Conservation (phyloP, 2,329 filamentous ascomycete genomes). For the Fusarium buxicola region DNA sequence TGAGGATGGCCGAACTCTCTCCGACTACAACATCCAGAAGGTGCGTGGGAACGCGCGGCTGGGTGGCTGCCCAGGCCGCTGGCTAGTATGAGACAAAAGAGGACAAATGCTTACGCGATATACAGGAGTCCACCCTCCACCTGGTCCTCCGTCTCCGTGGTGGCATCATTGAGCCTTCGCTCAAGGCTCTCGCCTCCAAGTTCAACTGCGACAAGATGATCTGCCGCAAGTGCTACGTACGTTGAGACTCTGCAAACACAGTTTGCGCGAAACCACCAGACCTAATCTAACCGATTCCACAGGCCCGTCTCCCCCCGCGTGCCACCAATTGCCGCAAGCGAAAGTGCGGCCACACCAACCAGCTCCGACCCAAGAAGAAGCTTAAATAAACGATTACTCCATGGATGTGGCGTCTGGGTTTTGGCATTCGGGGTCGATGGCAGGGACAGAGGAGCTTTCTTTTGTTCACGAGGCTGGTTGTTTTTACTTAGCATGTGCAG, state of each 20-base stretch:
- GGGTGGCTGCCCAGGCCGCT: slow-evolving; percentile 8
- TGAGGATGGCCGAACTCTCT: slow-evolving; percentile 95
- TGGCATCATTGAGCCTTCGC: slow-evolving; percentile 98
- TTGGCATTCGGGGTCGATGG: slow-evolving; percentile 55
- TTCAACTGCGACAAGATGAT: slow-evolving; percentile 99
- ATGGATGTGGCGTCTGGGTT: slow-evolving; percentile 61
- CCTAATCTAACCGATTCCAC: slow-evolving; percentile 2
- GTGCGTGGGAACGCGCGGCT: slow-evolving; percentile 61
- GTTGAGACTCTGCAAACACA: slow-evolving; percentile 51
- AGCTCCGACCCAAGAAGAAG: slow-evolving; percentile 99
- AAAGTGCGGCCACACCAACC: slow-evolving; percentile 99
- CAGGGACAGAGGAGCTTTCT: slow-evolving; percentile 51
- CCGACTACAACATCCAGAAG: slow-evolving; percentile 99
- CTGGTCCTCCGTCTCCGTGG: slow-evolving; percentile 98
- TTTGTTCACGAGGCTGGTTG: slow-evolving; percentile 53
- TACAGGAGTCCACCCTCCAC: slow-evolving; percentile 95
- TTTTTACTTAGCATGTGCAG: slow-evolving; percentile 57
- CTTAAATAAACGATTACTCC: slow-evolving; percentile 73
- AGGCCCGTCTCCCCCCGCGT: slow-evolving; percentile 91
- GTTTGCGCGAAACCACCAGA: neutral
- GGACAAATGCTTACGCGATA: slow-evolving; percentile 47
- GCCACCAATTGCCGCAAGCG: slow-evolving; percentile 99
- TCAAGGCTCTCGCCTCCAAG: slow-evolving; percentile 98
- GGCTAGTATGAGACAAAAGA: neutral
- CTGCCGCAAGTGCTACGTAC: slow-evolving; percentile 99